Conservation (phyloP, 257 asterid species). For the Jacaranda copaia region DNA sequence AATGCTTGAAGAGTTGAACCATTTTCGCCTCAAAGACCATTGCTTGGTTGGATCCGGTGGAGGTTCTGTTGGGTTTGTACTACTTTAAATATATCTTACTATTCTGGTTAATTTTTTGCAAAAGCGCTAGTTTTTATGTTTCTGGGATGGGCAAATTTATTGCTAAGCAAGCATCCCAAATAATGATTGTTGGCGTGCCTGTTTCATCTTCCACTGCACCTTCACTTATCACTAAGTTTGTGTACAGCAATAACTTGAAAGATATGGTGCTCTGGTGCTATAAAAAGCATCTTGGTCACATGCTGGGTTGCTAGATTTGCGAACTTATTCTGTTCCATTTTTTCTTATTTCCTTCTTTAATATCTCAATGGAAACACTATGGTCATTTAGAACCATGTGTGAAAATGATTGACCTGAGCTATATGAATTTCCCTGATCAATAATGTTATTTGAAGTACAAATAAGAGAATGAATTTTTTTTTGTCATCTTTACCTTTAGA, state of each 20-base stretch:
- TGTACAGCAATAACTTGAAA: neutral
- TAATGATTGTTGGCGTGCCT: conserved; percentile 13
- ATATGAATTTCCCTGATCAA: no score
- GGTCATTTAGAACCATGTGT: neutral
- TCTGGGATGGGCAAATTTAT: neutral
- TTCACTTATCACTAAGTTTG: neutral
- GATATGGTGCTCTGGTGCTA: neutral
- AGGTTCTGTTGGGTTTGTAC: conserved; percentile 97
- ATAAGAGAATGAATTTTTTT: no score
- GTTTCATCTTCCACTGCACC: conserved; percentile 1
- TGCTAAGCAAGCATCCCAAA: neutral
- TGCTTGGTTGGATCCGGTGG: conserved; percentile 98
- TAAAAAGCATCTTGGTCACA: neutral
- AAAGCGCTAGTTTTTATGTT: neutral
- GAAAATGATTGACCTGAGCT: no score
- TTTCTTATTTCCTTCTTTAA: neutral
- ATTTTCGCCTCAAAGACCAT: conserved; percentile 74
- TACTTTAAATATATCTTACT: conserved; percentile 27
- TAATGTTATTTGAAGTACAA: neutral
- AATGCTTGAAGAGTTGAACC: conserved; percentile 87
- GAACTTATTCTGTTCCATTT: neutral
- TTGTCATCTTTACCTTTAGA: no score
- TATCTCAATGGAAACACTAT: neutral
- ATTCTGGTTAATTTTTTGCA: neutral
- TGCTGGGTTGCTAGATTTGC: no score